Evolutionary conservation across 2,329 filamentous ascomycete genomes (phyloP).

Genomic region (Fusarium oligoseptatum): DNA sequence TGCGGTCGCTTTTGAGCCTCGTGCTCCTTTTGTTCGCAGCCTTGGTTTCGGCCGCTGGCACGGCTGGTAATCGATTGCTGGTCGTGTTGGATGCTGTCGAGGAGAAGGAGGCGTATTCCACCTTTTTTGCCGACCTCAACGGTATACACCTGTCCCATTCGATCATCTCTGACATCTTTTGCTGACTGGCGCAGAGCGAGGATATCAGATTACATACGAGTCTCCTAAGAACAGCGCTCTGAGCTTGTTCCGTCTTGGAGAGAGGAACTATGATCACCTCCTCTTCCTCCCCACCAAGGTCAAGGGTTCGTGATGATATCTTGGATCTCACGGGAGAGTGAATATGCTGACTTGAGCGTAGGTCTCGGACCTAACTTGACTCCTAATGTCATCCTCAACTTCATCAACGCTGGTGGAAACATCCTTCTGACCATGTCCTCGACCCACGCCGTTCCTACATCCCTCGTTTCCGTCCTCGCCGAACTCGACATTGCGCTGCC

Average conservation of each 20-base stretch:
- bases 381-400: conserved; percentile 88
- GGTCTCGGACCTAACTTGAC: conserved; percentile 90
- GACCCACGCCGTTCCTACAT: conserved; percentile 75
- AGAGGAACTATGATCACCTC: conserved; percentile 91
- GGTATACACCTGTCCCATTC: conserved; percentile 66
- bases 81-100: conserved; percentile 86
- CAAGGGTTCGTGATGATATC: conserved; percentile 74
- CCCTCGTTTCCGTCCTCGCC: conserved; percentile 82
- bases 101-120: conserved; percentile 86
- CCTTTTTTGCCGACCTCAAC: conserved; percentile 80
- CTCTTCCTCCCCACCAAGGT: conserved; percentile 89
- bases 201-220: conserved; percentile 84
- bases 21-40: conserved; percentile 75
- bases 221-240: conserved; percentile 85
- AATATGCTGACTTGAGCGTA: conserved; percentile 51
- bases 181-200: conserved; percentile 72
- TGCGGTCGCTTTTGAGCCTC: conserved; percentile 82
- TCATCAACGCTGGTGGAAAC: conserved; percentile 92
- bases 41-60: conserved; percentile 81
- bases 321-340: neutral
- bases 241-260: conserved; percentile 86
- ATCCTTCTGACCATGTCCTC: conserved; percentile 88
- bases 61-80: conserved; percentile 82
- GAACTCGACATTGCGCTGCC: conserved; percentile 94
- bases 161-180: neutral